Evolutionary conservation across 305 asterid genomes (phyloP).

Genomic region (Fraxinus nigra): DNA sequence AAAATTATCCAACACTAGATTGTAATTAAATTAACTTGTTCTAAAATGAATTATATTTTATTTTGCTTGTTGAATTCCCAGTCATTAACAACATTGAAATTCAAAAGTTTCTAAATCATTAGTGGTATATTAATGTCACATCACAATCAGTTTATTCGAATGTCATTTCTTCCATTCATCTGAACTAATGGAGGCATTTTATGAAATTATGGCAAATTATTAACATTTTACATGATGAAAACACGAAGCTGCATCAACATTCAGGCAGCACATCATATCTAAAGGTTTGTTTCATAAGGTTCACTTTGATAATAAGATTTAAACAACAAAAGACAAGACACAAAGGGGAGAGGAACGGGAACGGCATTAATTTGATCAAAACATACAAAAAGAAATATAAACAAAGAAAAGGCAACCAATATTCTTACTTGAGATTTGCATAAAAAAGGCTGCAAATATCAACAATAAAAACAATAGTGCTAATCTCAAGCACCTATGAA

Average conservation of each 20-base stretch:
- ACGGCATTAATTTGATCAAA: background rate
- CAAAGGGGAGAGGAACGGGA: background rate
- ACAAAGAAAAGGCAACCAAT: background rate
- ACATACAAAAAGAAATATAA: background rate
- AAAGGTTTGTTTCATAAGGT: background rate
- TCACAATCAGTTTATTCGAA: background rate
- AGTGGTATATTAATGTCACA: background rate
- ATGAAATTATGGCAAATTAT: background rate
- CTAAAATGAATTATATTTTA: background rate
- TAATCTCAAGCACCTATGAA: slow-evolving; percentile 67
- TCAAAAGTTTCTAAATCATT: background rate
- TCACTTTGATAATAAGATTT: background rate
- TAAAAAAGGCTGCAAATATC: slow-evolving; percentile 34
- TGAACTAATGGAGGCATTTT: background rate
- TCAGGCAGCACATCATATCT: background rate
- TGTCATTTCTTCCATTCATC: background rate
- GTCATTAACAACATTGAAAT: background rate
- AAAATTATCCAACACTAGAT: background rate
- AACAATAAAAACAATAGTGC: slow-evolving; percentile 42
- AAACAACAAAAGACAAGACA: background rate
- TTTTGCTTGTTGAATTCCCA: background rate
- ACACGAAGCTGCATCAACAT: background rate
- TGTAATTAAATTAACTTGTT: background rate
- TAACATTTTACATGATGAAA: background rate
- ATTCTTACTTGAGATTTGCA: slow-evolving; percentile 47